Conservation (phyloP, 2,329 filamentous ascomycete species). For the Beauveria medogensis region DNA sequence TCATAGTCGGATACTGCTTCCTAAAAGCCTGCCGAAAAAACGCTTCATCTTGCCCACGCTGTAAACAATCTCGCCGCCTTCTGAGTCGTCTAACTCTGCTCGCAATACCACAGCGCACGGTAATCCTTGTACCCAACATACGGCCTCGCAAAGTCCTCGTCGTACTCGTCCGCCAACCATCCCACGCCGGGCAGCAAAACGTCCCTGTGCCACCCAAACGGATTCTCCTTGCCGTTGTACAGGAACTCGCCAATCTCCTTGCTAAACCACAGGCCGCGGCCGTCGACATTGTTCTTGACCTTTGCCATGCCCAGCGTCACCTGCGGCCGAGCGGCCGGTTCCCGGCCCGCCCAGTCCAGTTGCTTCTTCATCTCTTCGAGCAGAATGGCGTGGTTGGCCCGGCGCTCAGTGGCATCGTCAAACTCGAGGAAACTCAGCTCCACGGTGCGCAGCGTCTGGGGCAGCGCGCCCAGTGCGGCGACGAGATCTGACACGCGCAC, state of each 20-base stretch:
- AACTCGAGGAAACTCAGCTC: conserved; percentile 27
- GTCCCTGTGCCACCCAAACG: background rate
- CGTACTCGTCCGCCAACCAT: background rate
- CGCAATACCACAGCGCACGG: background rate
- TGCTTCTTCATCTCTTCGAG: background rate
- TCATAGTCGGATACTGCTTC: background rate
- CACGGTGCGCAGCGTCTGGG: conserved; percentile 20
- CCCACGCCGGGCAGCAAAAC: background rate
- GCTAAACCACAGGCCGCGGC: background rate
- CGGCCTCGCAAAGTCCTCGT: background rate
- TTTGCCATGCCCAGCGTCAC: background rate
- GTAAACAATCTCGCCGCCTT: too few species aligned
- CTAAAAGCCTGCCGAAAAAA: background rate
- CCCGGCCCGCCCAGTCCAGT: background rate
- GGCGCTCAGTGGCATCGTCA: background rate
- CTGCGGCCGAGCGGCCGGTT: background rate
- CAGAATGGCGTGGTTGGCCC: background rate
- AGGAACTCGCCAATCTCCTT: background rate
- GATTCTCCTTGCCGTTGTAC: background rate
- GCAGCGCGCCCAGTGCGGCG: conserved; percentile 20
- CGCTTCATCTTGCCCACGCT: too few species aligned
- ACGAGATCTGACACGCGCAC: conserved; percentile 21
- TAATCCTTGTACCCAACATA: background rate
- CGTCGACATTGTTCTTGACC: background rate
- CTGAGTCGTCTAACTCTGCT: background rate